Conservation (phyloP, 1,284 basidiomycete genomes). For the Melampsora americana region DNA sequence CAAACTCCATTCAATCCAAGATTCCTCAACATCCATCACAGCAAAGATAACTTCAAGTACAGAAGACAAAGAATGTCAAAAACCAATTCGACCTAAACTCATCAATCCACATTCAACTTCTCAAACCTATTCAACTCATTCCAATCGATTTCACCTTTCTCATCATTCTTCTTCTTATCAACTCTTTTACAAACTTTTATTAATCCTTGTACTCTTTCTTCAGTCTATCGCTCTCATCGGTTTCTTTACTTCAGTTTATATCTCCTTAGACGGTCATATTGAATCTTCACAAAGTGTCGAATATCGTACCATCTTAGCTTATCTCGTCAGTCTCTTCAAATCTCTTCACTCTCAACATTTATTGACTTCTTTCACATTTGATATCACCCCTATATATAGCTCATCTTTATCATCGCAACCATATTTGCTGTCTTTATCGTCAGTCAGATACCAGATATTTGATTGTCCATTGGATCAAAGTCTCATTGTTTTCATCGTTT, state of each 20-base stretch:
- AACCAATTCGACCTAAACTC: background rate
- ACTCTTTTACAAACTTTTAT: background rate
- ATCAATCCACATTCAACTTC: background rate
- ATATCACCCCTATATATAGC: background rate
- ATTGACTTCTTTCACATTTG: background rate
- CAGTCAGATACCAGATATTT: background rate
- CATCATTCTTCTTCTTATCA: background rate
- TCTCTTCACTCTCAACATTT: background rate
- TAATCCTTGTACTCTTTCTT: slow-evolving; percentile 1
- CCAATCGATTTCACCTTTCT: background rate
- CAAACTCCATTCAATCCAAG: too few relatives aligned
- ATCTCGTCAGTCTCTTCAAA: slow-evolving; percentile 15
- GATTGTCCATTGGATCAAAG: background rate
- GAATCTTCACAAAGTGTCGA: background rate
- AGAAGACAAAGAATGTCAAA: too few relatives aligned
- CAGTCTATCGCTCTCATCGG: slow-evolving; percentile 28
- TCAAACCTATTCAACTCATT: background rate
- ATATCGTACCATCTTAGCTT: slow-evolving; percentile 36
- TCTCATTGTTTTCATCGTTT: background rate
- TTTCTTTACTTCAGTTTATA: slow-evolving; percentile 33
- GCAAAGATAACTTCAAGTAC: too few relatives aligned
- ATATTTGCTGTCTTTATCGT: slow-evolving; percentile 38
- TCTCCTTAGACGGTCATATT: slow-evolving; percentile 10
- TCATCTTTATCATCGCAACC: slow-evolving; percentile 38
- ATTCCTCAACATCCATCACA: too few relatives aligned